Percentiles rank a stretch among this genome's conserved stretches.
Conservation (phyloP, 306 rosid species). For the Trifolium subterraneum region DNA sequence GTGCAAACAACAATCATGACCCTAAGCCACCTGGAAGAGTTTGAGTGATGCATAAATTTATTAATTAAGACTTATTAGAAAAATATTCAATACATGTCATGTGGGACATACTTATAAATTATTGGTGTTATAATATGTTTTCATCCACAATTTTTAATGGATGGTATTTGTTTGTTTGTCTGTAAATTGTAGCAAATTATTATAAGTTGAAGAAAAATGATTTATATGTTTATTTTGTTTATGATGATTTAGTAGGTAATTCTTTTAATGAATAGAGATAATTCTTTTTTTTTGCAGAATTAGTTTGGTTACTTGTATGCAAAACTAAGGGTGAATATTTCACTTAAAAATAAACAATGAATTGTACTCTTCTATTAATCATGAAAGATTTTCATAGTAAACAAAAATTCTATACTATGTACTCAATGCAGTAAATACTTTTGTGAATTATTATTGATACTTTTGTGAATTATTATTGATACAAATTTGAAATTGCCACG, state of each 20-base stretch:
- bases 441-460: no score
- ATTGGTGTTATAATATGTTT: neutral
- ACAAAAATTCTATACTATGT: no score
- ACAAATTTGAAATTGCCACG: no score
- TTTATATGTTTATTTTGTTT: neutral
- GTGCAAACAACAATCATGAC: slow-evolving; percentile 63
- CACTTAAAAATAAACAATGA: no score
- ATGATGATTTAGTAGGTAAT: neutral
- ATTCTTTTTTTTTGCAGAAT: neutral
- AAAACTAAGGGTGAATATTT: neutral
- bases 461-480: no score
- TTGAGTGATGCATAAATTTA: slow-evolving; percentile 3
- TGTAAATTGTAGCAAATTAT: neutral
- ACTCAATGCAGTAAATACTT: no score
- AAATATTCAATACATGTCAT: slow-evolving; percentile 7
- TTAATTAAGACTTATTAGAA: neutral
- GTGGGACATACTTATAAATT: slow-evolving; percentile 4
- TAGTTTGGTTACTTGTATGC: neutral
- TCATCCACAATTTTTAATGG: neutral
- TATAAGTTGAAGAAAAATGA: neutral
- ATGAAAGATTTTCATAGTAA: no score
- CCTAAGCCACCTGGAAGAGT: slow-evolving; percentile 56
- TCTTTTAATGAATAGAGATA: neutral
- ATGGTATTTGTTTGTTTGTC: neutral
- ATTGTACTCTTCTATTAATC: no score